phyloP scores from a whole-genome alignment of 331 rosid genomes.

The Quercus tomentella region DNA sequence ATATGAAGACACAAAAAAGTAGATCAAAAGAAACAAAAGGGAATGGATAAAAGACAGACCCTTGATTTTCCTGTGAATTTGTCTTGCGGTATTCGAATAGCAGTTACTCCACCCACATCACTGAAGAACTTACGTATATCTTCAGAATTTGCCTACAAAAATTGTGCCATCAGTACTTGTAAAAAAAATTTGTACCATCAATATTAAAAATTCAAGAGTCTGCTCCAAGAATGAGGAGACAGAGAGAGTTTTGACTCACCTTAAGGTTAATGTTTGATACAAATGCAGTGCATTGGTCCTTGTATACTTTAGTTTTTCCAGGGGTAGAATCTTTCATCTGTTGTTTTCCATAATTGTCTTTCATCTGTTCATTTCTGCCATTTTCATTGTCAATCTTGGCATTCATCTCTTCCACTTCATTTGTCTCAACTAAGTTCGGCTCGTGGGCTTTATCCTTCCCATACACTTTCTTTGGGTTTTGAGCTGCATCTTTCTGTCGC shows the following conservation, averaged over 20 bases:
- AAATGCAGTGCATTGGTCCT: constrained; percentile 88
- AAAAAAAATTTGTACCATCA: constrained; percentile 17
- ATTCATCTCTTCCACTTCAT: constrained; percentile 31
- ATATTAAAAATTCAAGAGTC: neutral
- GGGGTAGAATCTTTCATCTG: constrained; percentile 32
- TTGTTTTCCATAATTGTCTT: neutral
- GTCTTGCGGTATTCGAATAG: constrained; percentile 72
- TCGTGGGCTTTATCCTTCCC: constrained; percentile 42
- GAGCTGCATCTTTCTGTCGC: constrained; percentile 50
- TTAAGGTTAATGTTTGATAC: constrained; percentile 60
- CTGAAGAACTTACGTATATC: constrained; percentile 68
- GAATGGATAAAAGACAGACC: constrained; percentile 36
- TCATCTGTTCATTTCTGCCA: constrained; percentile 19
- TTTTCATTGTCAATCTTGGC: constrained; percentile 32
- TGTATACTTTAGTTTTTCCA: constrained; percentile 44
- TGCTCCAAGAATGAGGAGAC: neutral
- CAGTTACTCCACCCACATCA: constrained; percentile 84
- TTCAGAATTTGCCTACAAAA: constrained; percentile 67
- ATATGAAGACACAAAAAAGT: neutral
- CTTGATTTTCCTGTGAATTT: constrained; percentile 90
- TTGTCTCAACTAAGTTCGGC: constrained; percentile 27
- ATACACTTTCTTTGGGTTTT: constrained; percentile 37
- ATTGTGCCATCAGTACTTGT: constrained; percentile 12
- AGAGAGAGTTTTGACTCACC: constrained; percentile 33
- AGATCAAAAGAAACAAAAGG: constrained; percentile 1